Conservation (phyloP, 179 eudicot species). For the Carnegiea gigantea region DNA sequence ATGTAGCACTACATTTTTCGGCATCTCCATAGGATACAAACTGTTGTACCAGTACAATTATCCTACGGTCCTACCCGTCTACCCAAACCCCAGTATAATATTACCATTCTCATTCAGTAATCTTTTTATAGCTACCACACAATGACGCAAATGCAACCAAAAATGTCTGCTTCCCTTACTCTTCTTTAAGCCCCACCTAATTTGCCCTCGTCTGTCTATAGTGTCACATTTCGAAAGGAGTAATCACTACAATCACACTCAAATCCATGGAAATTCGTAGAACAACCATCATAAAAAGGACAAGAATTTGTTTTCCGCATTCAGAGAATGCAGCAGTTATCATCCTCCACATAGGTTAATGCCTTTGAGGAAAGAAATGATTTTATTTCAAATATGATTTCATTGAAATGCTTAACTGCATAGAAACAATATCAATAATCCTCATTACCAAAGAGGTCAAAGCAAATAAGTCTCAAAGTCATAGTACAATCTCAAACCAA, state of each 20-base stretch:
- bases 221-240: neutral
- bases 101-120: no score
- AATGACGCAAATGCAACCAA: no score
- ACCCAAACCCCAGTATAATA: no score
- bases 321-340: neutral
- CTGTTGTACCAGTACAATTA: neutral
- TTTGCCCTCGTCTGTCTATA: no score
- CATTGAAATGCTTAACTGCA: neutral
- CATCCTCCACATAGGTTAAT: neutral
- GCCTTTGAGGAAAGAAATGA: neutral
- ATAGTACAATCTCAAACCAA: neutral
- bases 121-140: neutral
- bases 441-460: neutral
- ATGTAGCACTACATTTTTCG: neutral
- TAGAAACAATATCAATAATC: neutral
- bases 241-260: neutral
- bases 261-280: neutral
- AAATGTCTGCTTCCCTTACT: neutral
- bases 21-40: neutral
- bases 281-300: neutral
- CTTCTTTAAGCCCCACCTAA: no score
- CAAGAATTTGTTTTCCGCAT: neutral
- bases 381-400: neutral
- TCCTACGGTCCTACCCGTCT: neutral
- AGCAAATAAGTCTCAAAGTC: neutral